Evolutionary conservation across 805 yeast genomes (phyloP), one percentile per base, ranked within the genome.

Genomic region (Yarrowia deformans): DNA sequence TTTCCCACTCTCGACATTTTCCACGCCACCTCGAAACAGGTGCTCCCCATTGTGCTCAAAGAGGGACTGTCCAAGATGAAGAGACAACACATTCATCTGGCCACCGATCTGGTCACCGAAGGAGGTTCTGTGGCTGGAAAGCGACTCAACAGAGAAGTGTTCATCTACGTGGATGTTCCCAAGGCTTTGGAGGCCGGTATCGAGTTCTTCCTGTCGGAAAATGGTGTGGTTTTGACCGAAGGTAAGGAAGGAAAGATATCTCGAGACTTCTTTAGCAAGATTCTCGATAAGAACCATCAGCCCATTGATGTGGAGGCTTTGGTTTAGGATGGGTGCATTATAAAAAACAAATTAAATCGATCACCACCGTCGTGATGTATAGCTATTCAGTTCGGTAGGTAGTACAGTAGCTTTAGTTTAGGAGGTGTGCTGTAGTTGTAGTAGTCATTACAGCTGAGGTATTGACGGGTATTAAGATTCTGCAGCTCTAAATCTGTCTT

Each of bases 71-170:
- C 83, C 16, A 81, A 79, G 70, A 91, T 93, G 97, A 79, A 77
- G 40, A 81, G 99, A 74, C 89, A 89, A 72, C 98, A 95, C 77
- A 86, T 95, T 18, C 99, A 95, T 79, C 83, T 94, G 76, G 91
- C 98, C 0, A 79, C 85, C 0, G 88, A 88, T 13, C 72, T 85
- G 10, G 83, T 86, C 0, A 79, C 81, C 2, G 80, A 81, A 4
- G 75, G 76, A 5, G 76, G 78, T 16, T 88, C 88, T 14, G 81
- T 89, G 14, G 87, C 93, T 71, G 98, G 98, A 0, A 85, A 92
- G 81, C 81, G 98, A 64, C 73, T 77, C n/a, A 80, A 81, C 49
- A 79, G 87, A 68, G 80, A 83, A 35, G 85, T 90, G 0, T 78
- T 87, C 68, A 88, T 95, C 2, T 90, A 84, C 74, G 75, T 94